Percentiles rank a stretch among this genome's conserved stretches.
These are phyloP conservation scores for Dendrocalamus sinicus DNA, from an alignment of 176 grass and related monocot species.

Conservation along the genomic window DNA sequence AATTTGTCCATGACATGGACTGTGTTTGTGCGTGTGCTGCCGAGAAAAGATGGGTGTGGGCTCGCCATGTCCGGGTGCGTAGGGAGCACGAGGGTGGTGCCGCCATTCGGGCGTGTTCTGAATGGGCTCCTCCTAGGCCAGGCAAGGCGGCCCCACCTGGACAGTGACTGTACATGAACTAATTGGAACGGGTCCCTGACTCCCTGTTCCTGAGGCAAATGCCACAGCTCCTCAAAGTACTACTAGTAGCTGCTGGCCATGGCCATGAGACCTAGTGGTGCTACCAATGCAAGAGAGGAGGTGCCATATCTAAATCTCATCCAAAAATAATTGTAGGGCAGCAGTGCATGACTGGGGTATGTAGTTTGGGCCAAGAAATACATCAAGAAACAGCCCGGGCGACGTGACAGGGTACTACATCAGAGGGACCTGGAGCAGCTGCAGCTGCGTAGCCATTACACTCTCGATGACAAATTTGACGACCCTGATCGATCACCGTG, in stretches of 20 bases:
- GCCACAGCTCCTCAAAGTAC: background rate
- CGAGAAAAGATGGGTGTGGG: conserved; percentile 6
- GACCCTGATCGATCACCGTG: background rate
- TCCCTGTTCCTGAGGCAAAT: background rate
- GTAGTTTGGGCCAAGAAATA: conserved; percentile 7
- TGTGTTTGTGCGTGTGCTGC: background rate
- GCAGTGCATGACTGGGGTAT: background rate
- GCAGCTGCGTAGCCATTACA: background rate
- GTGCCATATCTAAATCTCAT: conserved; percentile 24
- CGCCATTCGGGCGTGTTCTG: background rate
- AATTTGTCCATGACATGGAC: conserved; percentile 40
- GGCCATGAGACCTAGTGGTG: background rate
- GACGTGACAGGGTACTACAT: background rate
- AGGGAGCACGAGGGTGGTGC: conserved; percentile 28
- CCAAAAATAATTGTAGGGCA: conserved; percentile 14
- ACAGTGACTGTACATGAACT: conserved; percentile 22
- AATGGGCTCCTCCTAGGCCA: conserved; percentile 2
- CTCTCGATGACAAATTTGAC: background rate
- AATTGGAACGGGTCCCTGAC: background rate
- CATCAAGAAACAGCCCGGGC: background rate
- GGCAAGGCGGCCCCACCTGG: conserved; percentile 16
- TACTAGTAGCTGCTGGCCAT: background rate
- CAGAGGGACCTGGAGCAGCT: background rate
- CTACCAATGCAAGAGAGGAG: conserved; percentile 8
- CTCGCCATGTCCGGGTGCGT: conserved; percentile 32